Conservation (phyloP, 2,329 filamentous ascomycete species). For the Ceratocystis papillata region DNA sequence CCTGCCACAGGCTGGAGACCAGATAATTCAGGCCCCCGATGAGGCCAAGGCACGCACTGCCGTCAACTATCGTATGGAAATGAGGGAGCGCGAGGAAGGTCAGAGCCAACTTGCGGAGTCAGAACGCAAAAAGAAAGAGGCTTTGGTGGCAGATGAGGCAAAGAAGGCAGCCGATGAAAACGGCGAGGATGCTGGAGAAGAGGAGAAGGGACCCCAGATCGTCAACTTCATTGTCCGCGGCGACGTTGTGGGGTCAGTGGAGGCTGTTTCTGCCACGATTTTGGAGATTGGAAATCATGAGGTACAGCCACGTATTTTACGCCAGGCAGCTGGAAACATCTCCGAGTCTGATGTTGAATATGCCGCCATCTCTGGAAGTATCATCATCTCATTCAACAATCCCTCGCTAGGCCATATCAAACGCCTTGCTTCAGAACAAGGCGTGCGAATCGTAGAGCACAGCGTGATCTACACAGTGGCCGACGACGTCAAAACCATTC, state of each 20-base stretch:
- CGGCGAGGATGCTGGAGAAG: conserved; percentile 32
- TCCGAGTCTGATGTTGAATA: conserved; percentile 83
- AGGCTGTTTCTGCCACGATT: conserved; percentile 73
- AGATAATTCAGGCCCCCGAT: conserved; percentile 69
- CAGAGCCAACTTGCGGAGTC: conserved; percentile 74
- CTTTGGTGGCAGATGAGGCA: conserved; percentile 34
- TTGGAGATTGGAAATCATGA: conserved; percentile 74
- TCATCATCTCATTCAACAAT: conserved; percentile 81
- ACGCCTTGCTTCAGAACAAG: conserved; percentile 55
- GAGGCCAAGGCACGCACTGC: conserved; percentile 72
- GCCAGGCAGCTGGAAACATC: conserved; percentile 65
- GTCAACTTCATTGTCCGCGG: conserved; percentile 83
- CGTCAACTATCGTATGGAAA: conserved; percentile 63
- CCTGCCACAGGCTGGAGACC: conserved; percentile 68
- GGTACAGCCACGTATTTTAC: conserved; percentile 64
- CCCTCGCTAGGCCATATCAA: conserved; percentile 55
- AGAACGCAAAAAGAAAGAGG: conserved; percentile 51
- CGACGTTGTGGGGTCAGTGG: conserved; percentile 86
- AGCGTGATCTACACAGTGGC: conserved; percentile 75
- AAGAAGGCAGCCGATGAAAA: conserved; percentile 31
- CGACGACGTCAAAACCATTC: conserved; percentile 56
- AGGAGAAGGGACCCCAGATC: conserved; percentile 35
- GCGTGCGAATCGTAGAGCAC: conserved; percentile 71
- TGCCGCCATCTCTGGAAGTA: conserved; percentile 62
- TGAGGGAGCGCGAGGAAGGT: conserved; percentile 58